Evolutionary conservation across 257 asterid genomes (phyloP).

Genomic region (Petunia secreta): DNA sequence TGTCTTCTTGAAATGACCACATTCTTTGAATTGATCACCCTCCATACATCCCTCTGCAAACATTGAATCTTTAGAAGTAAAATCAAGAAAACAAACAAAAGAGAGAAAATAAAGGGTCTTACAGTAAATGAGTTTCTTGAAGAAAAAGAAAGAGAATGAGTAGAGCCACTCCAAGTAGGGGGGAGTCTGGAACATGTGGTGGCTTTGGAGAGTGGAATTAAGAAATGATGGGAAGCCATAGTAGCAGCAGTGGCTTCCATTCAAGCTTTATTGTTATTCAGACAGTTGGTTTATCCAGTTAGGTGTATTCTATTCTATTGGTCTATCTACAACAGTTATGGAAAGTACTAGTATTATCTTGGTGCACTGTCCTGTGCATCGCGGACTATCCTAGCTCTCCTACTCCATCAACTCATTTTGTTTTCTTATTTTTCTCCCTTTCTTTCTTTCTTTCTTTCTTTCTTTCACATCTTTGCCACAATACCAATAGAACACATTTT

Average conservation of each 20-base stretch:
- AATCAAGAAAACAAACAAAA: background rate
- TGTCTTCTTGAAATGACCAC: constrained; percentile 40
- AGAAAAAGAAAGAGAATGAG: constrained; percentile 56
- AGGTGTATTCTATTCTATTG: constrained; percentile 10
- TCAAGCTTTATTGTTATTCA: background rate
- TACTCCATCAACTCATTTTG: background rate
- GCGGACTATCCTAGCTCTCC: background rate
- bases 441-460: too few relatives aligned
- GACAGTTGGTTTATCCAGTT: constrained; percentile 12
- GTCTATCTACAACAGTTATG: constrained; percentile 3
- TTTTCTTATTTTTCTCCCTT: background rate
- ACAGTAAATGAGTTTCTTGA: constrained; percentile 66
- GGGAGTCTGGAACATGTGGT: constrained; percentile 27
- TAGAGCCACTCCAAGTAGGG: constrained; percentile 46
- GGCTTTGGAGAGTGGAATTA: constrained; percentile 36
- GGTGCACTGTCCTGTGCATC: constrained; percentile 18
- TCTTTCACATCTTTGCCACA: too few relatives aligned
- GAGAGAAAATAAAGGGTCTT: constrained; percentile 18
- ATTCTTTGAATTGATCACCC: constrained; percentile 51
- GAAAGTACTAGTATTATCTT: constrained; percentile 24
- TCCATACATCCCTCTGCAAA: constrained; percentile 72
- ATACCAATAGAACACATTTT: too few relatives aligned
- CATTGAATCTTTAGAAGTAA: background rate
- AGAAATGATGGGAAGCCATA: constrained; percentile 66
- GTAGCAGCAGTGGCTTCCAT: constrained; percentile 69